A percentile compares a stretch with the other conserved stretches of the same genome.
These are phyloP conservation scores for Cucurbita ficifolia DNA, from an alignment of 306 rosid species.

Conservation along the genomic window DNA sequence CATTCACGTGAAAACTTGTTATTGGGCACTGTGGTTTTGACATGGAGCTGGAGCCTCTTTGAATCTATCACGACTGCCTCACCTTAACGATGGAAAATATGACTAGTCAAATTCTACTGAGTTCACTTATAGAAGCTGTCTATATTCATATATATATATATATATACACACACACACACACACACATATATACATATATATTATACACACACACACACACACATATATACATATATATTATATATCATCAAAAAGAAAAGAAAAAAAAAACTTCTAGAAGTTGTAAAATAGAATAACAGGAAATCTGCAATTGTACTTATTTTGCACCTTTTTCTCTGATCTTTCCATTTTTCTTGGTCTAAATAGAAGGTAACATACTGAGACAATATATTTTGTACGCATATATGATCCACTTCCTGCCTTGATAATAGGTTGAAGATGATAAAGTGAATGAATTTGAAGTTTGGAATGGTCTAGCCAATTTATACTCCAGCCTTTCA, in stretches of 20 bases:
- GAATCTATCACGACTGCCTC: not conserved
- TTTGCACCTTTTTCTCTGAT: not conserved
- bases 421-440: slow-evolving; percentile 39
- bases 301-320: not conserved
- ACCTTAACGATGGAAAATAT: not conserved
- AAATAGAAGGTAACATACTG: not conserved
- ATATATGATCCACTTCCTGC: not conserved
- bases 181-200: too few species aligned
- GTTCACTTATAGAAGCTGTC: not conserved
- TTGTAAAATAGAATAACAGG: not conserved
- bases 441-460: slow-evolving; percentile 65
- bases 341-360: not conserved
- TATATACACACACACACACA: too few species aligned
- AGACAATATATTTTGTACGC: not conserved
- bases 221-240: too few species aligned
- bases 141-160: not conserved
- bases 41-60: not conserved
- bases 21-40: not conserved
- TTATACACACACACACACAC: too few species aligned
- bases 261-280: not conserved
- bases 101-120: not conserved
- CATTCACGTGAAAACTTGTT: not conserved
- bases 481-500: slow-evolving; percentile 76
- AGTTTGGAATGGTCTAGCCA: slow-evolving; percentile 89
- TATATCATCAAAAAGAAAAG: too few species aligned